These are phyloP conservation scores for Metschnikowia koreensis DNA, from an alignment of 805 yeast genomes.

Conservation along the genomic window DNA sequence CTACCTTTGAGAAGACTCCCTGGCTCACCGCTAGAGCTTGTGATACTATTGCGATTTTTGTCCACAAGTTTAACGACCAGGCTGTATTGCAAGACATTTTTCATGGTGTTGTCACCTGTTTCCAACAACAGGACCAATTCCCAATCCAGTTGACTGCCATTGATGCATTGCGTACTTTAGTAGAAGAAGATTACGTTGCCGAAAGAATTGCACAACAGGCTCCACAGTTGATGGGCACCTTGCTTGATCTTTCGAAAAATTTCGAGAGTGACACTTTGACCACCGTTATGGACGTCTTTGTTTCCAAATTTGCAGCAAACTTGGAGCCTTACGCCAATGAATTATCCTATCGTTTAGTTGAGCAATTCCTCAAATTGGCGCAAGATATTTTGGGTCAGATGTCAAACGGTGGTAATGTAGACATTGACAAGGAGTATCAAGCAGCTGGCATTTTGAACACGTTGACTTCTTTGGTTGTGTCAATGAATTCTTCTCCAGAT, in stretches of 20 bases:
- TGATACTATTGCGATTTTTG: constrained; percentile 43
- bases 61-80: constrained; percentile 33
- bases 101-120: constrained; percentile 40
- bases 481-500: constrained; percentile 41
- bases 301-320: constrained; percentile 41
- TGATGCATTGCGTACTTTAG: constrained; percentile 49
- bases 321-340: constrained; percentile 54
- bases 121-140: constrained; percentile 42
- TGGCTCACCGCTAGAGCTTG: constrained; percentile 48
- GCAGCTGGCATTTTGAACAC: constrained; percentile 44
- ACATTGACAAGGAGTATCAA: constrained; percentile 42
- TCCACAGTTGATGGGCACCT: constrained; percentile 44
- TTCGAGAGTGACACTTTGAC: constrained; percentile 45
- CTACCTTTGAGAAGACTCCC: constrained; percentile 30
- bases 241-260: constrained; percentile 44
- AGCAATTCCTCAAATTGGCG: constrained; percentile 72
- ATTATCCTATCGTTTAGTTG: constrained; percentile 55
- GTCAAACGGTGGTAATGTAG: constrained; percentile 9
- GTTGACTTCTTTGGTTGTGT: constrained; percentile 41
- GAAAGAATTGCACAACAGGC: constrained; percentile 42
- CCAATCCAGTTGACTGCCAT: constrained; percentile 52
- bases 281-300: constrained; percentile 45
- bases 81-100: constrained; percentile 39
- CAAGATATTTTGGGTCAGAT: constrained; percentile 47
- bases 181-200: constrained; percentile 41